phyloP scores from a whole-genome alignment of 768 basidiomycete species.

The Mycena maculata region DNA sequence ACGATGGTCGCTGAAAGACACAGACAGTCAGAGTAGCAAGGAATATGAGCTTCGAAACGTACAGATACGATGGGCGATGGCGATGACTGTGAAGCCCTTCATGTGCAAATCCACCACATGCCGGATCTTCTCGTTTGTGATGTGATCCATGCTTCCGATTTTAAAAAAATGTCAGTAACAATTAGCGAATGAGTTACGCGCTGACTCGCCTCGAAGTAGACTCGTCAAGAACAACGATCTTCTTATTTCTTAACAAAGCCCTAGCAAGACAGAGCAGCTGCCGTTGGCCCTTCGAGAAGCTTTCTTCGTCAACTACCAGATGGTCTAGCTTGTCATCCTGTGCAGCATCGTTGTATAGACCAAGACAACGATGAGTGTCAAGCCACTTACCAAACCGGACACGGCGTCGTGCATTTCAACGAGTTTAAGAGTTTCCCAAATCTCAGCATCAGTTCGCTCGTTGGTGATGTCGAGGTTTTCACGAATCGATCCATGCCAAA shows the following conservation, averaged over 20 bases:
- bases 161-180: not conserved
- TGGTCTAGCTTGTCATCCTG: constrained; percentile 29
- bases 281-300: constrained; percentile 29
- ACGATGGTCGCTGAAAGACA: constrained; percentile 20
- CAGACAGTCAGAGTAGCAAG: not conserved
- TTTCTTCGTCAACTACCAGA: constrained; percentile 29
- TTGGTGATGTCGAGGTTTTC: constrained; percentile 25
- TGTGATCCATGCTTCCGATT: constrained; percentile 28
- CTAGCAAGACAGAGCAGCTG: constrained; percentile 30
- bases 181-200: not conserved
- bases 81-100: constrained; percentile 26
- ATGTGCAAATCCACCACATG: constrained; percentile 26
- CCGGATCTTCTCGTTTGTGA: constrained; percentile 29
- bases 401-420: constrained; percentile 30
- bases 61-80: constrained; percentile 31
- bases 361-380: too few relatives aligned
- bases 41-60: not conserved
- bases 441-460: constrained; percentile 21
- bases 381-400: constrained; percentile 15
- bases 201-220: constrained; percentile 23
- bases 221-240: constrained; percentile 27
- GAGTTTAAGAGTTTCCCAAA: constrained; percentile 29
- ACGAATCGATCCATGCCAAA: constrained; percentile 30
- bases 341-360: not conserved
- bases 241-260: constrained; percentile 22